Conservation (phyloP, 768 basidiomycete genomes). For the Lactarius hatsudake region DNA sequence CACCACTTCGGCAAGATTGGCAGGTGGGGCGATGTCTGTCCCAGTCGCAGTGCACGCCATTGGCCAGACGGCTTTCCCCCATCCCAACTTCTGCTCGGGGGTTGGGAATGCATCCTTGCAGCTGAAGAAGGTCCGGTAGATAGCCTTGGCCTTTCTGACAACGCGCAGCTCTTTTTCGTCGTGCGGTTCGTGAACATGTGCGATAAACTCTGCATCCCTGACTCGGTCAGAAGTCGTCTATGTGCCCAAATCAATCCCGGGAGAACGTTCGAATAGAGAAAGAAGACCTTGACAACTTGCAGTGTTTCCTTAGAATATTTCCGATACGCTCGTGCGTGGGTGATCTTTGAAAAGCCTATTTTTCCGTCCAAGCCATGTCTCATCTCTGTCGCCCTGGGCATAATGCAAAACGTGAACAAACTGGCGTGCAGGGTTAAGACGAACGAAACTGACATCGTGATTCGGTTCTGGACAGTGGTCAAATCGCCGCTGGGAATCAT, state of each 20-base stretch:
- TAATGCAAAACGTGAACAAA: neutral
- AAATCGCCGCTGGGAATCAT: constrained; percentile 13
- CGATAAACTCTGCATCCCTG: neutral
- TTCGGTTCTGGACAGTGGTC: constrained; percentile 2
- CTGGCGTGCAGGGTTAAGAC: neutral
- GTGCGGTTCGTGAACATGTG: neutral
- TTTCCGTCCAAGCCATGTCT: constrained; percentile 12
- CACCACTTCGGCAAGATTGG: constrained; percentile 12
- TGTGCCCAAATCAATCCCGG: neutral
- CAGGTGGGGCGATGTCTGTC: neutral
- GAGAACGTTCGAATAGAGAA: neutral
- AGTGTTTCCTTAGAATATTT: constrained; percentile 14
- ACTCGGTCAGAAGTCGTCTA: constrained; percentile 20
- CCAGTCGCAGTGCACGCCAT: constrained; percentile 17
- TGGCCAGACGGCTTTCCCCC: constrained; percentile 12
- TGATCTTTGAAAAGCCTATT: constrained; percentile 7
- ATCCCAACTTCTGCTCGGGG: constrained; percentile 10
- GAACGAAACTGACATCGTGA: constrained; percentile 8
- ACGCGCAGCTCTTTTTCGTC: constrained; percentile 10
- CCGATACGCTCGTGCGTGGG: constrained; percentile 10
- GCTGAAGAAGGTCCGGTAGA: constrained; percentile 17
- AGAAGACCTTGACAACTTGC: constrained; percentile 6
- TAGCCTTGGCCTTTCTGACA: neutral
- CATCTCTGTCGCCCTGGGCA: constrained; percentile 18
- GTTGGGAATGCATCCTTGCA: constrained; percentile 19